These are phyloP conservation scores for Fonsecaea monophora DNA, from an alignment of 2,329 filamentous ascomycete genomes.

Conservation along the genomic window DNA sequence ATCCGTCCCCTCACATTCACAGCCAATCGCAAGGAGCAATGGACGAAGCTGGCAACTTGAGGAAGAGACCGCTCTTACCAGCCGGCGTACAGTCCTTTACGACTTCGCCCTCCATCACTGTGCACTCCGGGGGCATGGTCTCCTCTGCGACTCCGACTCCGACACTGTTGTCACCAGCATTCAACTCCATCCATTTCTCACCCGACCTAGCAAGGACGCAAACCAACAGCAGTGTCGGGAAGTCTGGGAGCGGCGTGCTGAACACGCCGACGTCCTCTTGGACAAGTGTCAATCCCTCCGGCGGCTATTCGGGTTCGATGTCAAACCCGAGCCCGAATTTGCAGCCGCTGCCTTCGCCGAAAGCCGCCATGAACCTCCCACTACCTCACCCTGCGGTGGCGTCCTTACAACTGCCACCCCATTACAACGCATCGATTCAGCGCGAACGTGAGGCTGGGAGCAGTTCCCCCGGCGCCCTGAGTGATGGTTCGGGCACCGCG, in stretches of 20 bases:
- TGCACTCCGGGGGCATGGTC: constrained; percentile 41
- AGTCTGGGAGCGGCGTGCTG: constrained; percentile 14
- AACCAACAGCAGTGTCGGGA: constrained; percentile 31
- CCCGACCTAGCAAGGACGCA: constrained; percentile 31
- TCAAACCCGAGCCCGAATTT: constrained; percentile 33
- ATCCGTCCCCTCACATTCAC: constrained; percentile 30
- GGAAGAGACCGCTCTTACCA: constrained; percentile 34
- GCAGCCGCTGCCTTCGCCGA: constrained; percentile 40
- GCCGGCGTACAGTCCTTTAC: constrained; percentile 45
- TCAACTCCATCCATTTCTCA: constrained; percentile 39
- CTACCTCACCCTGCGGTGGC: constrained; percentile 36
- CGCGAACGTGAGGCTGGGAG: constrained; percentile 42
- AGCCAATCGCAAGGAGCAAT: constrained; percentile 25
- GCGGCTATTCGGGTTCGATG: constrained; percentile 10
- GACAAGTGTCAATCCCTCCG: constrained; percentile 26
- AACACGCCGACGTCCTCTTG: constrained; percentile 27
- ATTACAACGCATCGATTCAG: constrained; percentile 49
- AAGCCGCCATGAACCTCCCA: constrained; percentile 40
- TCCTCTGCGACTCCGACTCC: constrained; percentile 38
- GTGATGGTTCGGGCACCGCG: constrained; percentile 62
- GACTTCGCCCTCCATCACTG: constrained; percentile 44
- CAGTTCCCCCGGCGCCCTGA: constrained; percentile 44
- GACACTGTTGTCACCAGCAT: constrained; percentile 39
- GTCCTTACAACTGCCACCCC: constrained; percentile 38
- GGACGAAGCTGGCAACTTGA: constrained; percentile 24